These are phyloP conservation scores for Acanthamoeba culbertsoni DNA, from an alignment of 208 protist species.

Conservation along the genomic window DNA sequence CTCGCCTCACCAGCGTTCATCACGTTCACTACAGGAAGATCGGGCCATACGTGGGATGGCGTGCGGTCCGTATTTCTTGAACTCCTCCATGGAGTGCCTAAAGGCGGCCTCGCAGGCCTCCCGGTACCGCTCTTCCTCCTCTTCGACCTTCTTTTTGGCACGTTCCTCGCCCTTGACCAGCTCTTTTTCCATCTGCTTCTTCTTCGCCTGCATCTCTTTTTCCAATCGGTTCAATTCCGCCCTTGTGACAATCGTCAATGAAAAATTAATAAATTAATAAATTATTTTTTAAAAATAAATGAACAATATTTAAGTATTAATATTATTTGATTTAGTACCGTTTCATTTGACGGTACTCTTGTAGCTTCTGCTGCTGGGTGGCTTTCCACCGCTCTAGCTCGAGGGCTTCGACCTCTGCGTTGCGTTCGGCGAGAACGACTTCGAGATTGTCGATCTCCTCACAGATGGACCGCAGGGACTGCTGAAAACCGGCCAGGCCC, in stretches of 20 bases:
- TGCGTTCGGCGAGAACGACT: constrained; percentile 7
- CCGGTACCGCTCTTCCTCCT: not conserved
- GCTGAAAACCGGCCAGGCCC: constrained; percentile 24
- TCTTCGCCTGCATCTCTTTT: constrained; percentile 37
- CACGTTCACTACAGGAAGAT: not conserved
- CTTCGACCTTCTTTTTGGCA: constrained; percentile 23
- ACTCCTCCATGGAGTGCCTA: constrained; percentile 47
- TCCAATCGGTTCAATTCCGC: not conserved
- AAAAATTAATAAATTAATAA: no score
- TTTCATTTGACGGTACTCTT: constrained; percentile 34
- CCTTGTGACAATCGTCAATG: no score
- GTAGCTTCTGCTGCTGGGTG: constrained; percentile 21
- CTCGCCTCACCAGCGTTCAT: not conserved
- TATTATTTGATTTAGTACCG: not conserved
- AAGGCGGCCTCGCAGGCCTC: constrained; percentile 33
- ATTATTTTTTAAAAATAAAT: no score
- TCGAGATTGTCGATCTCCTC: constrained; percentile 29
- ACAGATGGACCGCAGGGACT: not conserved
- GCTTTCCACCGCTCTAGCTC: constrained; percentile 23
- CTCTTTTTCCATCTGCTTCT: constrained; percentile 41
- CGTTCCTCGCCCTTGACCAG: constrained; percentile 8
- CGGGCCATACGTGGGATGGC: not conserved
- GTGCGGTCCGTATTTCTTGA: constrained; percentile 25
- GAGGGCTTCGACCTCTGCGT: constrained; percentile 9
- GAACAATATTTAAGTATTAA: no score